Base-by-base conservation (phyloP, 192 early-diverging fungal species). In the Coemansia sp. region DNA sequence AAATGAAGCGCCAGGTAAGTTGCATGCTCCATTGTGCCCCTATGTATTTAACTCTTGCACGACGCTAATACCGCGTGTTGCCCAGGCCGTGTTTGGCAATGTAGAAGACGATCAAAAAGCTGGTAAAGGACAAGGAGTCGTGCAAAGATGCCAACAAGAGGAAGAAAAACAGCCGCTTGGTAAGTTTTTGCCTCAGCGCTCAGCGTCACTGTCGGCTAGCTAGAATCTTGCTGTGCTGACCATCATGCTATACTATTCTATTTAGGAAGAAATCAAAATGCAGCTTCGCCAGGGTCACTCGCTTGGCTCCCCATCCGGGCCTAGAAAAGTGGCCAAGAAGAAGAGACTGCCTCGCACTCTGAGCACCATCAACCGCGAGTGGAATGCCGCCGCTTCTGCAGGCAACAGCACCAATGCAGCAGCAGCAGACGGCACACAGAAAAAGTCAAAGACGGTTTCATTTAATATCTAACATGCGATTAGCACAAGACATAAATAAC, bases 1-100 rank as follows among this genome's bases (percentile, higher is more conserved):
- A 76, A 60, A 62, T 70, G 21, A 42, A 67, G 43, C 74, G 74
- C 5, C 74, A 76, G 72, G 72, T 68, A 74, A 50, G 65, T 14
- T 22, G 3, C 10, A 12, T 15, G 5, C 22, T 35, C 0, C 19
- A 35, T 44, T 56, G 9, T 33, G 8, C 19, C 24, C 36, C 21
- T n/a, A 46, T 19, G 19, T 36, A 46, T 44, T 10, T 4, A 32
- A 15, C 24, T 26, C n/a, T 12, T 15, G 7, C 46, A 50, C 4
- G 8, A 15, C 12, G 26, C 26, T 50, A 29, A 50, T 15, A 8
- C 7, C 2, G 9, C 3, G 9, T 3, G 29, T 43, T 43, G 8
- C 17, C 21, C 10, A 43, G 9, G 18, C 18, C 26, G 7, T 7
- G 7, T 24, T 50, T 50, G 11, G 19, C 24, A 7, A 19, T 61